Evolutionary conservation across 2,329 filamentous ascomycete genomes (phyloP), one percentile per base, ranked within the genome.

Genomic region (Hymenotorrendiella dingleyae): DNA sequence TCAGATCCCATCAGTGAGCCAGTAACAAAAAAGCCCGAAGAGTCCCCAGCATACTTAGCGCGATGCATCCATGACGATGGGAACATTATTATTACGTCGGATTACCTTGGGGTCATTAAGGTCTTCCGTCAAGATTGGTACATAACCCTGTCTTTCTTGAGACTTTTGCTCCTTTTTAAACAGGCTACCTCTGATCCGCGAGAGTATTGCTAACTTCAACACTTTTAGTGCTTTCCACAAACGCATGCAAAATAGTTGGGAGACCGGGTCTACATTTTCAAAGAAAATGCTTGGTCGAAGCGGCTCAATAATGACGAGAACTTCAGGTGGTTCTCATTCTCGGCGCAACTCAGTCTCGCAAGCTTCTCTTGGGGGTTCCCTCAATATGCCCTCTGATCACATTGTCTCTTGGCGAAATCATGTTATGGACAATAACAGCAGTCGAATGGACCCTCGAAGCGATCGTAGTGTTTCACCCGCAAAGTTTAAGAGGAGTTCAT

Each of bases 21-120:
- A 6, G 63, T 57, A 29, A 46, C 61, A 17, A 66, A 58, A 43
- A 70, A 66, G 49, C 76, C 77, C 0, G 79, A 84, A 45, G 83
- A 86, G 54, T 85, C 81, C 1, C 86, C 89, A 0, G 79, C 82
- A 0, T 95, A 94, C 56, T 65, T 90, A 26, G 75, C 86, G 9
- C 80, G 89, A 12, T 84, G 82, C 6, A 75, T 74, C 12, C 93
- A 98, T 60, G 68, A 71, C 11, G 81, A 82, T 47, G 93, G 93
- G 20, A 87, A 95, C 56, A 96, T 98, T 49, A 82, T 98, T 43
- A 78, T 97, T 37, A 94, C 91, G 0, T 86, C 90, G 2, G 91
- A 96, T 61, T 87, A 88, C 55, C 81, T 80, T 0, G 93, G 93
- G 26, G 78, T 80, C 20, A 93, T 98, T 66, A 96, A 96, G 61